Evolutionary conservation across 1,139 yeast species (phyloP).

Genomic region (Debaryomycetaceae sp.): DNA sequence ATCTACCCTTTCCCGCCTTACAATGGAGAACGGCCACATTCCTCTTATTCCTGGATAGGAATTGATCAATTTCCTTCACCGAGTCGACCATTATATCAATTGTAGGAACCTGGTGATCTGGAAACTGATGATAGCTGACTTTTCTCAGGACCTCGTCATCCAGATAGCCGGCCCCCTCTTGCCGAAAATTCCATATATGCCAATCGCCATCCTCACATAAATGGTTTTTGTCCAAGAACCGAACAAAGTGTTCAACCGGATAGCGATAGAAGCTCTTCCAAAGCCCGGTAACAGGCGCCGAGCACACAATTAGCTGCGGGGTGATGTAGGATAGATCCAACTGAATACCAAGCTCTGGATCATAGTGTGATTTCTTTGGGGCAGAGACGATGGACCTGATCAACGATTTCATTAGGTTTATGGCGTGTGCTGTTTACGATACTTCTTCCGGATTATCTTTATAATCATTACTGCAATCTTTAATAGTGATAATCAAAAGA

Average conservation of each 20-base stretch:
- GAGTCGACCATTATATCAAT: slow-evolving; percentile 45
- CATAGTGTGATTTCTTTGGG: slow-evolving; percentile 24
- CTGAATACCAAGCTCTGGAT: slow-evolving; percentile 16
- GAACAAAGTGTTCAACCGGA: slow-evolving; percentile 47
- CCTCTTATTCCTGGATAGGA: slow-evolving; percentile 21
- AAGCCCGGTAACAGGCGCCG: slow-evolving; percentile 60
- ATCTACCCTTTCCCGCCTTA: slow-evolving; percentile 88
- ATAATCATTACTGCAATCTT: no score
- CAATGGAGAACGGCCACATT: slow-evolving; percentile 79
- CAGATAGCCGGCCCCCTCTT: slow-evolving; percentile 53
- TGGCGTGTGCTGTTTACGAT: no score
- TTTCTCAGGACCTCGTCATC: slow-evolving; percentile 31
- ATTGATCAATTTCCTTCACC: slow-evolving; percentile 45
- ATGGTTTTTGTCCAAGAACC: slow-evolving; percentile 48
- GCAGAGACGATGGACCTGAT: slow-evolving; percentile 19
- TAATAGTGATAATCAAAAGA: no score
- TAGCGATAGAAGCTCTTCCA: slow-evolving; percentile 53
- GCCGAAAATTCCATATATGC: slow-evolving; percentile 72
- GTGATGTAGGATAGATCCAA: slow-evolving; percentile 67
- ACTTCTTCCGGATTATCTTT: no score
- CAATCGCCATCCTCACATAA: slow-evolving; percentile 48
- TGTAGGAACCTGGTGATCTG: slow-evolving; percentile 80
- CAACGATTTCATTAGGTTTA: slow-evolving; percentile 9
- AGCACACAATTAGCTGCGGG: slow-evolving; percentile 59
- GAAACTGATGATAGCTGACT: slow-evolving; percentile 49